These are phyloP conservation scores for Phytophthora multivora DNA, from an alignment of 352 stramenopile genomes.

Conservation along the genomic window DNA sequence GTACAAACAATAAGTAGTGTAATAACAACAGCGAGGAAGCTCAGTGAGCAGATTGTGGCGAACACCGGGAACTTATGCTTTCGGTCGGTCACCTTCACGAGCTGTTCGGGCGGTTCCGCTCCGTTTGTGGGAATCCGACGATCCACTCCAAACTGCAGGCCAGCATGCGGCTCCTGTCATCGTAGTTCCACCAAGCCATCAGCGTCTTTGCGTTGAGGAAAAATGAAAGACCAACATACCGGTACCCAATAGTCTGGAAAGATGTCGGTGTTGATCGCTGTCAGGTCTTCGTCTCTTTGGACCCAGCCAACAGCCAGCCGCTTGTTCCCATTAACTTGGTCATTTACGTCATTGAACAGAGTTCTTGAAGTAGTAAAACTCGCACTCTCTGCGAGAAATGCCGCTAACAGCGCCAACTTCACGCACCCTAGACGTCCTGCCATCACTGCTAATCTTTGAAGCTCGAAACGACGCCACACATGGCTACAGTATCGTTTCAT, in stretches of 20 bases:
- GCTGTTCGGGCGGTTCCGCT: constrained; percentile 60
- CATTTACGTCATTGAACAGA: background rate
- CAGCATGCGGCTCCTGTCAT: background rate
- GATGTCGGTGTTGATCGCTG: constrained; percentile 41
- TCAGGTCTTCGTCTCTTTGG: constrained; percentile 12
- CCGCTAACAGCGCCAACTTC: constrained; percentile 4
- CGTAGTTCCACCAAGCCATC: background rate
- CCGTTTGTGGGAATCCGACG: constrained; percentile 52
- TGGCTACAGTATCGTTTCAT: constrained; percentile 22
- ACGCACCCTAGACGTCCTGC: background rate
- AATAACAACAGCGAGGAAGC: constrained; percentile 66
- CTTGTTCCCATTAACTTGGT: constrained; percentile 9
- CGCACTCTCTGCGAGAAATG: background rate
- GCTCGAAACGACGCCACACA: constrained; percentile 10
- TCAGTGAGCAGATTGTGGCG: constrained; percentile 71
- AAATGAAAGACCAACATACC: constrained; percentile 1
- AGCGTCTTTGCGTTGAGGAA: background rate
- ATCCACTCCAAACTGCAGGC: constrained; percentile 13
- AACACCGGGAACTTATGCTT: constrained; percentile 73
- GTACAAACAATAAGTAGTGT: constrained; percentile 72
- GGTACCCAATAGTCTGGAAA: constrained; percentile 59
- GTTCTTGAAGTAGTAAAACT: background rate
- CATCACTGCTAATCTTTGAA: background rate
- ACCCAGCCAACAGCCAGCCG: constrained; percentile 6
- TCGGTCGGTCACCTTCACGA: constrained; percentile 79